A percentile compares a stretch with the other conserved stretches of the same genome.
phyloP scores from a whole-genome alignment of 2,329 filamentous ascomycete species.

The Daldinia eschscholtzii region DNA sequence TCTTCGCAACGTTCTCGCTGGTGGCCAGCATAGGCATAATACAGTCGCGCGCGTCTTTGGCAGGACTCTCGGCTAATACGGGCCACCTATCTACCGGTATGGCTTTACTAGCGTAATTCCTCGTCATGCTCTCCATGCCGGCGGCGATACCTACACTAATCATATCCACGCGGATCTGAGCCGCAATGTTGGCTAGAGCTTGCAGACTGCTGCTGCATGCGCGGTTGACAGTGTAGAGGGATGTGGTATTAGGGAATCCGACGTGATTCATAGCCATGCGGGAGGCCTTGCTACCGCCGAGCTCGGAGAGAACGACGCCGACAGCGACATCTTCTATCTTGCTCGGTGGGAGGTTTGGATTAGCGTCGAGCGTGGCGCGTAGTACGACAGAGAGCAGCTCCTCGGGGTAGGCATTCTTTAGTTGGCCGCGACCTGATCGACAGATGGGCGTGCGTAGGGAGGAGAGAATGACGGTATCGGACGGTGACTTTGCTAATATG shows the following conservation, averaged over 20 bases:
- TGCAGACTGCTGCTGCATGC: slow-evolving; percentile 85
- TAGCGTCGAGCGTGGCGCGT: slow-evolving; percentile 76
- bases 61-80: slow-evolving; percentile 71
- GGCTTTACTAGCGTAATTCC: slow-evolving; percentile 87
- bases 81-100: slow-evolving; percentile 88
- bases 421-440: slow-evolving; percentile 82
- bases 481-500: slow-evolving; percentile 81
- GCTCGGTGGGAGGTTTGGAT: slow-evolving; percentile 77
- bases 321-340: slow-evolving; percentile 85
- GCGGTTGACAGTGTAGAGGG: slow-evolving; percentile 88
- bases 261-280: slow-evolving; percentile 92
- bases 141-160: slow-evolving; percentile 83
- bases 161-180: slow-evolving; percentile 79
- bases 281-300: slow-evolving; percentile 89
- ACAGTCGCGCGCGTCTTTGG: slow-evolving; percentile 82
- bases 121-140: slow-evolving; percentile 96
- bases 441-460: slow-evolving; percentile 91
- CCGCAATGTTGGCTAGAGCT: slow-evolving; percentile 79
- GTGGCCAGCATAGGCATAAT: slow-evolving; percentile 96
- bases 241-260: slow-evolving; percentile 78
- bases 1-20: slow-evolving; percentile 84
- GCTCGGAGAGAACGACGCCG: slow-evolving; percentile 89
- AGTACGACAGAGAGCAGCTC: slow-evolving; percentile 80
- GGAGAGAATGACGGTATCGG: slow-evolving; percentile 89
- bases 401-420: slow-evolving; percentile 92